Conservation (phyloP, 2,329 filamentous ascomycete genomes). For the Xylariaceae sp. region DNA sequence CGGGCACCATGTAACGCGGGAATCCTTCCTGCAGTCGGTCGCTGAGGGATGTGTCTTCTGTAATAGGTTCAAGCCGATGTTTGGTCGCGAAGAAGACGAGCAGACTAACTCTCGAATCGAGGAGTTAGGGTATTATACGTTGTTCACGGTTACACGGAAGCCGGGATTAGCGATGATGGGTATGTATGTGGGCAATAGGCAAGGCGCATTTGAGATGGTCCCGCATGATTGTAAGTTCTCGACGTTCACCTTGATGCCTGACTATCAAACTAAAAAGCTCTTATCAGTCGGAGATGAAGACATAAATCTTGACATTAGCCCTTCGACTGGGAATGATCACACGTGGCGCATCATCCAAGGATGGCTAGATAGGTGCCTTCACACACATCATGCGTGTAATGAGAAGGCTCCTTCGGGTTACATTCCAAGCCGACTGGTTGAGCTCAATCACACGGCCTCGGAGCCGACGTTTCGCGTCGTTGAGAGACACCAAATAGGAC, state of each 20-base stretch:
- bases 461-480: background rate
- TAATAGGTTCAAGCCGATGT: background rate
- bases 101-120: background rate
- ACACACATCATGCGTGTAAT: background rate
- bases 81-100: background rate
- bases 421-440: background rate
- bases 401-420: background rate
- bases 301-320: background rate
- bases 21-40: slow-evolving; percentile 1
- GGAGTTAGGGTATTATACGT: background rate
- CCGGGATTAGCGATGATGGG: background rate
- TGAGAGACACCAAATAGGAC: background rate
- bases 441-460: background rate
- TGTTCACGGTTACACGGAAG: background rate
- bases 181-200: background rate
- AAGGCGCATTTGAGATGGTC: background rate
- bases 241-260: background rate
- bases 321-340: background rate
- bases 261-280: background rate
- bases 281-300: background rate
- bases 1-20: slow-evolving; percentile 5
- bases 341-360: background rate
- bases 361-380: background rate
- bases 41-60: slow-evolving; percentile 14
- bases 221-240: background rate